Evolutionary conservation across 352 stramenopile species (phyloP).

Genomic region (Blastocystis sp.): DNA sequence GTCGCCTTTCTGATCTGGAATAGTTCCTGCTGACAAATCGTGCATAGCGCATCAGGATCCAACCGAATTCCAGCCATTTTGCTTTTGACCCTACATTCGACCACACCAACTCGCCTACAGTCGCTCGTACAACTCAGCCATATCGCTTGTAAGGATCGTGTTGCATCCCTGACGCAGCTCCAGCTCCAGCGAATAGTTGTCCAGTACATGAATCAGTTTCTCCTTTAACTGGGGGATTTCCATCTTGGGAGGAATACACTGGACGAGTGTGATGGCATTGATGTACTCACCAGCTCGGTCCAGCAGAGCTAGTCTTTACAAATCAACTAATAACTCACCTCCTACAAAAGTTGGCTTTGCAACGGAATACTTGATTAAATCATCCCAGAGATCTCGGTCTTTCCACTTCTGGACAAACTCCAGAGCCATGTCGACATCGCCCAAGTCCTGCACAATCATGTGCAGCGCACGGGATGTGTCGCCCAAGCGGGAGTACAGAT

Average conservation of each 20-base stretch:
- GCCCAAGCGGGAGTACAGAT: conserved; percentile 43
- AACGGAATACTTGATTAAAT: conserved; percentile 22
- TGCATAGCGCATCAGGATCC: neutral
- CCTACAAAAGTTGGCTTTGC: conserved; percentile 39
- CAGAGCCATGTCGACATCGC: conserved; percentile 54
- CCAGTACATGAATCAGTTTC: conserved; percentile 42
- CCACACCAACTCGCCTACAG: neutral
- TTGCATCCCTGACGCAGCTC: conserved; percentile 57
- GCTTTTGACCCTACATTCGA: conserved; percentile 7
- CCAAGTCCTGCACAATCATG: conserved; percentile 58
- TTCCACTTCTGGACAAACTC: conserved; percentile 58
- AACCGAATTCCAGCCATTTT: conserved; percentile 45
- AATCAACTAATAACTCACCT: neutral
- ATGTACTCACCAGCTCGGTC: conserved; percentile 50
- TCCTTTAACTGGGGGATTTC: conserved; percentile 57
- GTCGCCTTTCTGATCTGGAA: conserved; percentile 50
- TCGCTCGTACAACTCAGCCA: conserved; percentile 40
- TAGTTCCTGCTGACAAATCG: conserved; percentile 48
- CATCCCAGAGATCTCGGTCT: conserved; percentile 56
- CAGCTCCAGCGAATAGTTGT: conserved; percentile 54
- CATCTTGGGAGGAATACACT: conserved; percentile 47
- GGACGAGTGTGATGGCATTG: conserved; percentile 37
- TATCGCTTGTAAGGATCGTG: conserved; percentile 39
- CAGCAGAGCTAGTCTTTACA: conserved; percentile 42
- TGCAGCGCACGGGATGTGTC: conserved; percentile 42